Percentiles rank a stretch among this genome's conserved stretches.
Evolutionary conservation across 2,329 filamentous ascomycete genomes (phyloP).

Genomic region (Talaromyces sp.): DNA sequence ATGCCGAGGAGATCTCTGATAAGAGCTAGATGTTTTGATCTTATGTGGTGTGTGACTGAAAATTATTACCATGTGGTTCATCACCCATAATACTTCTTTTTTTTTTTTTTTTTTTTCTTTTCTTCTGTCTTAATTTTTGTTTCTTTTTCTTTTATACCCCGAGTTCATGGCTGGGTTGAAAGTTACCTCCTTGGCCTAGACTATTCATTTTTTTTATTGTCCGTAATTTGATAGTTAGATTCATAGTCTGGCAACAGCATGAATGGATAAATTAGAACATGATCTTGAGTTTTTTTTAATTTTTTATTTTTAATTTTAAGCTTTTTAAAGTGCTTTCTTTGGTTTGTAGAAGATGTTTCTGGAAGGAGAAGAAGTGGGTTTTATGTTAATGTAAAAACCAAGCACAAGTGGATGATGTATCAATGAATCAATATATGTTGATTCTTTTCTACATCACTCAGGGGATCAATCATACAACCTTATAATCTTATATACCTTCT

Average conservation of each 20-base stretch:
- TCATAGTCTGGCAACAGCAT: not conserved
- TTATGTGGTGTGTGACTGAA: not conserved
- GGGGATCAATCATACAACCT: too few relatives aligned
- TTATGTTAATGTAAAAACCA: too few relatives aligned
- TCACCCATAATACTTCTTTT: not conserved
- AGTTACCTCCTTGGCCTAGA: not conserved
- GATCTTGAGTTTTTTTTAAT: not conserved
- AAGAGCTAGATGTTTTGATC: not conserved
- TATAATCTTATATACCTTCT: too few relatives aligned
- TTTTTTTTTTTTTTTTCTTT: not conserved
- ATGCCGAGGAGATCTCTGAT: slow-evolving; percentile 1
- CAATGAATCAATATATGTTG: too few relatives aligned
- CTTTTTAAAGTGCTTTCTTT: not conserved
- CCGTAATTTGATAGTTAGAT: not conserved
- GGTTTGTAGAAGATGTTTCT: too few relatives aligned
- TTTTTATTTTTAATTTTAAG: not conserved
- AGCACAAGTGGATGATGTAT: too few relatives aligned
- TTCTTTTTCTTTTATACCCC: not conserved
- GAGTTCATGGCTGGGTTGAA: not conserved
- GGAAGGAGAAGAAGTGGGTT: too few relatives aligned
- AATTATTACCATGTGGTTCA: not conserved
- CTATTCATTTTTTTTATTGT: not conserved
- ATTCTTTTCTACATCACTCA: too few relatives aligned
- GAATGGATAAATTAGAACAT: not conserved
- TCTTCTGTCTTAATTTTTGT: not conserved